Conservation (phyloP, 371 early-diverging fungal species). For the Lichtheimia ramosa region DNA sequence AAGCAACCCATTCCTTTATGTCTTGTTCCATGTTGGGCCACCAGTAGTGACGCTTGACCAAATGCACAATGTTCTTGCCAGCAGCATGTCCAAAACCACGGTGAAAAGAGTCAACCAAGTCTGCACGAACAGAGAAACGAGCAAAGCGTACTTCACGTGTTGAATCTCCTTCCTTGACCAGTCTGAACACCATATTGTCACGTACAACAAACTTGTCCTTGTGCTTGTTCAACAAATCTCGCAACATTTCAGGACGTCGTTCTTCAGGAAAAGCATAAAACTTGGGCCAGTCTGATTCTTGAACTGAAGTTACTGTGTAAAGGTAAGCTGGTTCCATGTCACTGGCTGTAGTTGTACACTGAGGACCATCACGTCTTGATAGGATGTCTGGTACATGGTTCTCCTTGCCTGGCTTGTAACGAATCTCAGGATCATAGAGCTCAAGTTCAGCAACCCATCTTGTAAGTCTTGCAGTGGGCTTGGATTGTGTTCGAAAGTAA, state of each 20-base stretch:
- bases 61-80: slow-evolving; percentile 4
- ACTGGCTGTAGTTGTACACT: neutral
- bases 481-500: slow-evolving; percentile 24
- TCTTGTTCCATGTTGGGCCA: slow-evolving; percentile 22
- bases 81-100: slow-evolving; percentile 15
- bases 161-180: neutral
- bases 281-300: slow-evolving; percentile 21
- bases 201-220: slow-evolving; percentile 5
- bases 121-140: slow-evolving; percentile 11
- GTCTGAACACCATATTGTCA: slow-evolving; percentile 1
- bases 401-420: slow-evolving; percentile 21
- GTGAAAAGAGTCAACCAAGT: slow-evolving; percentile 14
- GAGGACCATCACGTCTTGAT: slow-evolving; percentile 9
- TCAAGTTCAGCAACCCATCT: slow-evolving; percentile 31
- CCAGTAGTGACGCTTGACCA: slow-evolving; percentile 22
- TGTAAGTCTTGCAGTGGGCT: slow-evolving; percentile 20
- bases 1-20: slow-evolving; percentile 6
- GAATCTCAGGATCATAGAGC: slow-evolving; percentile 27
- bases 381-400: slow-evolving; percentile 20
- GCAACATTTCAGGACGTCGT: neutral
- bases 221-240: neutral
- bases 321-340: slow-evolving; percentile 23
- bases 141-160: slow-evolving; percentile 7
- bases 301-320: slow-evolving; percentile 7
- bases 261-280: slow-evolving; percentile 10